Evolutionary conservation across 495 filamentous ascomycete genomes (phyloP).

Genomic region (Oleoguttula mirabilis): DNA sequence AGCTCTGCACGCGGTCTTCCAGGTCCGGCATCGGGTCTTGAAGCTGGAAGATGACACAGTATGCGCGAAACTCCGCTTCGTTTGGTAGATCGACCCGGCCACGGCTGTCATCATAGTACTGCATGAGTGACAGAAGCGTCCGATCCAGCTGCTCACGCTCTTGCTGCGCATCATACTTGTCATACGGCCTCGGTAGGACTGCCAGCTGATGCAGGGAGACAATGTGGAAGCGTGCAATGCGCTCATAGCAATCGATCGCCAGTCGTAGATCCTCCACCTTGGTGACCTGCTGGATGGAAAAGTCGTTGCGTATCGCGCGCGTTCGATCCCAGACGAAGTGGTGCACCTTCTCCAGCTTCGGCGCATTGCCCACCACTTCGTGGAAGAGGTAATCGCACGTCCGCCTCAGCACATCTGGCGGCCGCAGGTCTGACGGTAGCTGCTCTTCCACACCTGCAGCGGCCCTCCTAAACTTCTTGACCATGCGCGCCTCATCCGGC

Average conservation of each 20-base stretch:
- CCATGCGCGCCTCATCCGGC: constrained; percentile 47
- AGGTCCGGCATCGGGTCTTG: constrained; percentile 57
- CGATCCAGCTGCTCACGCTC: constrained; percentile 88
- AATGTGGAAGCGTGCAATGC: constrained; percentile 85
- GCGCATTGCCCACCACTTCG: constrained; percentile 52
- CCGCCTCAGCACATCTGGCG: constrained; percentile 54
- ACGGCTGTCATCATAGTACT: constrained; percentile 71
- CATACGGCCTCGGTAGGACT: constrained; percentile 41
- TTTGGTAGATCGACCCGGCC: constrained; percentile 46
- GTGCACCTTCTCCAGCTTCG: constrained; percentile 56
- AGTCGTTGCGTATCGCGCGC: constrained; percentile 82
- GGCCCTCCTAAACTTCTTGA: constrained; percentile 82
- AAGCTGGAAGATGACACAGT: constrained; percentile 75
- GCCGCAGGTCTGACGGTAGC: constrained; percentile 82
- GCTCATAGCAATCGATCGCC: constrained; percentile 71
- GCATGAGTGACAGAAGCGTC: constrained; percentile 73
- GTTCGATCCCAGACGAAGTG: constrained; percentile 93
- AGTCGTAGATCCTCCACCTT: constrained; percentile 52
- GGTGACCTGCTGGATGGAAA: constrained; percentile 74
- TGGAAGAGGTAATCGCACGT: constrained; percentile 76
- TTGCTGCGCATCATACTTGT: constrained; percentile 75
- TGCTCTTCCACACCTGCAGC: constrained; percentile 87
- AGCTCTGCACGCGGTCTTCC: constrained; percentile 61
- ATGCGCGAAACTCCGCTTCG: constrained; percentile 82
- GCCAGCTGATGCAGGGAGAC: constrained; percentile 75